phyloP scores from a whole-genome alignment of 164 flowering plant species.

The Stephania cephalantha region DNA sequence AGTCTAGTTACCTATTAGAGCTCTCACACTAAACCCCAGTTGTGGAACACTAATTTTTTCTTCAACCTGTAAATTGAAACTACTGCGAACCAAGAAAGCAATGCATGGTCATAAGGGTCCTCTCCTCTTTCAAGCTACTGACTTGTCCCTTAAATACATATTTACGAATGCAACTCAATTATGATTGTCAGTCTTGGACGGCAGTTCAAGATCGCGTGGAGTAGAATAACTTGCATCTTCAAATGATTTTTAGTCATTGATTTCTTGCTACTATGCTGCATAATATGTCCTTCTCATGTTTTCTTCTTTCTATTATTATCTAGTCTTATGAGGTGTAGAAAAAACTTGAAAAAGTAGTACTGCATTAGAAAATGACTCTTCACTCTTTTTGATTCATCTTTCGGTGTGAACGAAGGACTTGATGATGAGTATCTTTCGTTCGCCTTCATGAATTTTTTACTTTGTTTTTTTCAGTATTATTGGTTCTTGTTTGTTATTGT shows the following conservation, averaged over 20 bases:
- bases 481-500: background rate
- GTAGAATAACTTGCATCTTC: background rate
- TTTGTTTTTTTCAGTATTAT: background rate
- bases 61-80: too few species aligned
- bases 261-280: background rate
- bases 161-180: background rate
- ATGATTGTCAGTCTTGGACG: background rate
- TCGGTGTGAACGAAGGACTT: background rate
- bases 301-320: background rate
- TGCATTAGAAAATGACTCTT: background rate
- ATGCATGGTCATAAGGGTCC: background rate
- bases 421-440: conserved; percentile 1
- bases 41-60: too few species aligned
- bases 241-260: background rate
- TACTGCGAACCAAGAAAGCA: background rate
- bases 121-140: too few species aligned
- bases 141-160: background rate
- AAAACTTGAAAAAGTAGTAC: background rate
- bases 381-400: background rate
- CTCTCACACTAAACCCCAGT: too few species aligned
- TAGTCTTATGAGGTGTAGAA: background rate
- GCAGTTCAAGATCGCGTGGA: background rate
- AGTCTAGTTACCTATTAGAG: too few species aligned
- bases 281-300: background rate
- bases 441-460: background rate